Evolutionary conservation across 164 flowering plant genomes (phyloP).

Genomic region (Magnolia officinalis): DNA sequence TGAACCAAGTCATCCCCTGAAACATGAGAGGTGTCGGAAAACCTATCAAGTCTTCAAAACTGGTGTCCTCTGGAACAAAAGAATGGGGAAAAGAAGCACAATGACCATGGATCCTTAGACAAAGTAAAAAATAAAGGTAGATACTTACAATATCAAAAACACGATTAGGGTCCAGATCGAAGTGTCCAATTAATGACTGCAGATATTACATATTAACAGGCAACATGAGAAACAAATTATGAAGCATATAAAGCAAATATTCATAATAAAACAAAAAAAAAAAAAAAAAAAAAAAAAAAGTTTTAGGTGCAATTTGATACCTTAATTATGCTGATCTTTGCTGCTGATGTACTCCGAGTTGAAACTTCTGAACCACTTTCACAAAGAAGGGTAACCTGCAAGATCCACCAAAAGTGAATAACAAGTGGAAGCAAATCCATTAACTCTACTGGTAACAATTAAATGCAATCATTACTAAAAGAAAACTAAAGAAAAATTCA

Average conservation of each 20-base stretch:
- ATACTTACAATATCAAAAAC: conserved; percentile 96
- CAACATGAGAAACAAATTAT: background rate
- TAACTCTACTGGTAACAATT: background rate
- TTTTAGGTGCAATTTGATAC: conserved; percentile 29
- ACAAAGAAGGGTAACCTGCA: conserved; percentile 88
- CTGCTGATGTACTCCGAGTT: conserved; percentile 45
- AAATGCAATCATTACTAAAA: background rate
- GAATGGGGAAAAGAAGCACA: background rate
- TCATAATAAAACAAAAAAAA: background rate
- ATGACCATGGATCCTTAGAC: no score
- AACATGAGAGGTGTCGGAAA: no score
- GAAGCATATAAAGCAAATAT: background rate
- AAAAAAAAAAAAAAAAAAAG: background rate
- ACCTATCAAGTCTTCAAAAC: no score
- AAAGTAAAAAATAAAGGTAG: conserved; percentile 7
- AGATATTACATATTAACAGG: conserved; percentile 6
- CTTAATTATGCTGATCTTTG: conserved; percentile 88
- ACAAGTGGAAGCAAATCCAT: background rate
- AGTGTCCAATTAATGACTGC: conserved; percentile 99
- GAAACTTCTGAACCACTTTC: conserved; percentile 51
- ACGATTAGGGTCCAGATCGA: conserved; percentile 97
- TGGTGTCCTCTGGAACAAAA: background rate
- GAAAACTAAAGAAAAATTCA: background rate
- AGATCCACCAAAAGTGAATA: conserved; percentile 7
- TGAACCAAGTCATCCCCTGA: no score